These are phyloP conservation scores for Chrysopogon serrulatus DNA, from an alignment of 176 grass and related monocot genomes.

Conservation along the genomic window DNA sequence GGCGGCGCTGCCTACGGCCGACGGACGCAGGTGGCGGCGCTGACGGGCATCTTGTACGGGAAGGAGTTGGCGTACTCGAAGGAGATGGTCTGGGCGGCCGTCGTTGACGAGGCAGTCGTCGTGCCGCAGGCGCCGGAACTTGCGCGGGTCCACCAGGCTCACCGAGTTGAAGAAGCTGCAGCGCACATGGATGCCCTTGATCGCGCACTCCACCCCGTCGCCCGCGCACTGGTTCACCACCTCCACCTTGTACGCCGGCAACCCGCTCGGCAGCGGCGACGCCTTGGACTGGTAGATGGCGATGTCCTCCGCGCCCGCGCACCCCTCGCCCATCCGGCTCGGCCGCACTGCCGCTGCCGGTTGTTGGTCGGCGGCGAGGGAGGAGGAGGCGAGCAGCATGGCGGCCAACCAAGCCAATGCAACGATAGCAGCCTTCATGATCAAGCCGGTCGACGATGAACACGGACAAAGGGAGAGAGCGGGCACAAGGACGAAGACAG, in stretches of 20 bases:
- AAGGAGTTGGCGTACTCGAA: constrained; percentile 96
- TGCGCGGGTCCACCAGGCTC: too few relatives aligned
- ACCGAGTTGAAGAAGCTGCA: constrained; percentile 93
- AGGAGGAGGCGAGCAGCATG: constrained; percentile 14
- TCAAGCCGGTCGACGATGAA: too few relatives aligned
- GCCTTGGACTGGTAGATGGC: constrained; percentile 22
- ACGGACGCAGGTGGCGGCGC: constrained; percentile 36
- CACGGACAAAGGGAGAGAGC: too few relatives aligned
- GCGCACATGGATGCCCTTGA: constrained; percentile 67
- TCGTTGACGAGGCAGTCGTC: constrained; percentile 91
- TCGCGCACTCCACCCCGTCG: constrained; percentile 17
- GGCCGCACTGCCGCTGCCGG: too few relatives aligned
- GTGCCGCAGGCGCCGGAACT: constrained; percentile 64
- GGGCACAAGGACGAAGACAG: too few relatives aligned
- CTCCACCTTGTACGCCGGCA: constrained; percentile 71
- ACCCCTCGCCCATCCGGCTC: constrained; percentile 26
- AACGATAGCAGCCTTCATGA: too few relatives aligned
- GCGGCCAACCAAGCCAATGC: neutral
- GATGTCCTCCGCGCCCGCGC: constrained; percentile 46
- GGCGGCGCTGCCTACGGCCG: neutral
- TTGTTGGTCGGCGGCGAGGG: neutral
- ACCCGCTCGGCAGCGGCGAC: constrained; percentile 22
- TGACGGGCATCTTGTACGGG: constrained; percentile 35
- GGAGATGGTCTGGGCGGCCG: constrained; percentile 53
- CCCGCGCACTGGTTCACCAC: constrained; percentile 62